Evolutionary conservation across 2,329 filamentous ascomycete species (phyloP).

Genomic region (Claviceps pusilla): DNA sequence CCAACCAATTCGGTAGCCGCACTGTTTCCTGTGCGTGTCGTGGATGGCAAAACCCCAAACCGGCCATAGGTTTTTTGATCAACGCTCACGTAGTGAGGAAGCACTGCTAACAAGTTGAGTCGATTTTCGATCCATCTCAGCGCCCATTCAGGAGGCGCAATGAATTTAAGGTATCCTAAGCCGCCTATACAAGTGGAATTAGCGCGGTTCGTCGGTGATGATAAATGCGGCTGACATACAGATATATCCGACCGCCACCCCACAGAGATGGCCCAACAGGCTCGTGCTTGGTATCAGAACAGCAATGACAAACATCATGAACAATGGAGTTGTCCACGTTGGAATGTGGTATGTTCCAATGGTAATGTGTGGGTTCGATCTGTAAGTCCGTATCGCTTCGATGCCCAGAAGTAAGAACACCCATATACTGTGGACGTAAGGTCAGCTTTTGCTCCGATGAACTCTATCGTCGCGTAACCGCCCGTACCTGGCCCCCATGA

Average conservation of each 20-base stretch:
- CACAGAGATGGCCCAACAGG: constrained; percentile 74
- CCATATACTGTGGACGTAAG: constrained; percentile 54
- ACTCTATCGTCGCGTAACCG: background rate
- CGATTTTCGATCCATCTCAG: constrained; percentile 81
- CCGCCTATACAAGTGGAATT: constrained; percentile 41
- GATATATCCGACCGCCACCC: constrained; percentile 69
- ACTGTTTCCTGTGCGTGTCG: constrained; percentile 23
- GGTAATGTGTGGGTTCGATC: constrained; percentile 62
- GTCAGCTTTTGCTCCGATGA: background rate
- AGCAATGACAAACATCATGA: constrained; percentile 57
- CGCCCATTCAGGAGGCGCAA: constrained; percentile 78
- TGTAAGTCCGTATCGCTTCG: constrained; percentile 76
- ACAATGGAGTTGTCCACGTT: constrained; percentile 81
- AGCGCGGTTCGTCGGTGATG: background rate
- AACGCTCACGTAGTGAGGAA: constrained; percentile 86
- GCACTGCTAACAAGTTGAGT: constrained; percentile 64
- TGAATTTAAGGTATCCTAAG: constrained; percentile 73
- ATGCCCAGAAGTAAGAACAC: constrained; percentile 75
- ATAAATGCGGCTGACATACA: constrained; percentile 41
- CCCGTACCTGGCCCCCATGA: constrained; percentile 68
- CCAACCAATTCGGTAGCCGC: constrained; percentile 44
- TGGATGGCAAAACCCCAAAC: constrained; percentile 70
- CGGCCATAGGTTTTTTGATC: constrained; percentile 93
- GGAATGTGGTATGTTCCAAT: constrained; percentile 55
- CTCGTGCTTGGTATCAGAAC: constrained; percentile 70